These are phyloP conservation scores for Leccinellum luteum DNA, from an alignment of 768 basidiomycete species.

Conservation along the genomic window DNA sequence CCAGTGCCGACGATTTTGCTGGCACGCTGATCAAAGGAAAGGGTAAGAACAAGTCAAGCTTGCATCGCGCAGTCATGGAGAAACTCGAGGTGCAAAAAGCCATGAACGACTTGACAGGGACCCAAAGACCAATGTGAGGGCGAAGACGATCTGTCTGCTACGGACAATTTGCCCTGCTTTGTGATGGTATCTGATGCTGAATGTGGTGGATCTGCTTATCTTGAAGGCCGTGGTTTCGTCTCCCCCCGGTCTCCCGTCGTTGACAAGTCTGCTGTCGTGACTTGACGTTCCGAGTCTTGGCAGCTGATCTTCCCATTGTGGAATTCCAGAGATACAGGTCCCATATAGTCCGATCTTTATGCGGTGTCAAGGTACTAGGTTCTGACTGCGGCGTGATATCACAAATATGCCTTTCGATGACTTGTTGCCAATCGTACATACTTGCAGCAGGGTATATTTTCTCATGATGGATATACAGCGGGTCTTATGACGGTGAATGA, in stretches of 20 bases:
- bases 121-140: constrained; percentile 19
- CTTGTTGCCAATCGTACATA: background rate
- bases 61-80: constrained; percentile 75
- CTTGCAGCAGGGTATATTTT: background rate
- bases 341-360: background rate
- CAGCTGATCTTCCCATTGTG: background rate
- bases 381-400: background rate
- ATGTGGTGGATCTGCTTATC: background rate
- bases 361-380: background rate
- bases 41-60: constrained; percentile 52
- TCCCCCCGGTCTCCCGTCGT: background rate
- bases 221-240: background rate
- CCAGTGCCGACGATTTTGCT: constrained; percentile 12
- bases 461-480: background rate
- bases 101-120: constrained; percentile 46
- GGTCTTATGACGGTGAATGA: background rate
- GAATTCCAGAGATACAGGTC: background rate
- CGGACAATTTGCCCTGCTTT: too few relatives aligned
- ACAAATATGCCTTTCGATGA: background rate
- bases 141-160: background rate
- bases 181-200: background rate
- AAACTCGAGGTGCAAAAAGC: constrained; percentile 72
- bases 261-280: background rate
- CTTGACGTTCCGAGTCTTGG: background rate
- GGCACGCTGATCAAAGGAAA: constrained; percentile 26